Evolutionary conservation across 768 basidiomycete species (phyloP).

Genomic region (Trametes cubensis): DNA sequence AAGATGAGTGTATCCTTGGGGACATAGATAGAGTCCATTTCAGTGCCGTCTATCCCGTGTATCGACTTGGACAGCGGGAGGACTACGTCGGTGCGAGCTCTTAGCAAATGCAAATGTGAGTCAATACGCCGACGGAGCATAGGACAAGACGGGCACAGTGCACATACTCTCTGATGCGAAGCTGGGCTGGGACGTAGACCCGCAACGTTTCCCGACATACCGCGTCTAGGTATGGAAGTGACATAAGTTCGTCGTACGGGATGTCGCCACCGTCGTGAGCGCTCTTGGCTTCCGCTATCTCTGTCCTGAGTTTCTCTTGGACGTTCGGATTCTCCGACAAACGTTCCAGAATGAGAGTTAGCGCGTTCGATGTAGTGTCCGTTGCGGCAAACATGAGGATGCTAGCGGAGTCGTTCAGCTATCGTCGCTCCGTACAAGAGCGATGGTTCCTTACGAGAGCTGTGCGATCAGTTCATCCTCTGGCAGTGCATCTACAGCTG

Average conservation of each 20-base stretch:
- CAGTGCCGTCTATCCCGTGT: conserved; percentile 12
- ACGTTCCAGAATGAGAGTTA: neutral
- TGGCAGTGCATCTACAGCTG: conserved; percentile 7
- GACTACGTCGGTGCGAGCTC: conserved; percentile 4
- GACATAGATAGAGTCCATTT: conserved; percentile 16
- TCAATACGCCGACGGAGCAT: neutral
- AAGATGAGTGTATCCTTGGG: conserved; percentile 24
- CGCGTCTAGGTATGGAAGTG: conserved; percentile 64
- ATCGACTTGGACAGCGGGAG: conserved; percentile 22
- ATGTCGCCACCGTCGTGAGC: conserved; percentile 34
- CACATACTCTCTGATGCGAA: conserved; percentile 1
- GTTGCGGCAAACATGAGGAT: conserved; percentile 9
- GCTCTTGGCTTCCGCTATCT: neutral
- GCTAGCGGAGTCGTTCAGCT: neutral
- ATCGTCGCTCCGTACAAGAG: accelerated
- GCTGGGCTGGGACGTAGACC: conserved; percentile 36
- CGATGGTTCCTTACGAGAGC: conserved; percentile 16
- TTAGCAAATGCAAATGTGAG: neutral
- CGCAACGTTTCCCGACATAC: conserved; percentile 63
- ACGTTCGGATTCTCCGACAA: conserved; percentile 6
- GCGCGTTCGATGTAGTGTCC: conserved; percentile 12
- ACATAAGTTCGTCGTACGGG: conserved; percentile 27
- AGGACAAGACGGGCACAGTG: neutral
- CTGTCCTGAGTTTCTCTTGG: conserved; percentile 1
- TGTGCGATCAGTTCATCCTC: conserved; percentile 22